phyloP scores from a whole-genome alignment of 2,329 filamentous ascomycete species.

The Helotiales sp. region DNA sequence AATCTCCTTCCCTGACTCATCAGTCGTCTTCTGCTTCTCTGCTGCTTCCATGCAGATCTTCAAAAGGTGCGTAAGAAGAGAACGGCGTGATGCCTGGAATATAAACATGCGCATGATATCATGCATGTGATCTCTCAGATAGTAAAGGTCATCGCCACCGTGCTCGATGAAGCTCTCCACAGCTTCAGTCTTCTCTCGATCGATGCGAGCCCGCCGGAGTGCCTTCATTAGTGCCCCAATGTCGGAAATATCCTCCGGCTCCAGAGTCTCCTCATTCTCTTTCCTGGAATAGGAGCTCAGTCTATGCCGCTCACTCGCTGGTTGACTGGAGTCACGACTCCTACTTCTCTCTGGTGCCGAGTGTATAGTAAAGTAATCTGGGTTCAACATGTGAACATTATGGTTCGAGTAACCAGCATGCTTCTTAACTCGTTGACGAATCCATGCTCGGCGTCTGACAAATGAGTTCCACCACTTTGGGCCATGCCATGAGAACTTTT shows the following conservation, averaged over 20 bases:
- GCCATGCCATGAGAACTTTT: slow-evolving; percentile 79
- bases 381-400: slow-evolving; percentile 66
- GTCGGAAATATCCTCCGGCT: slow-evolving; percentile 56
- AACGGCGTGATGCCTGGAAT: slow-evolving; percentile 82
- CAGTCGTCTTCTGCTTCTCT: slow-evolving; percentile 44
- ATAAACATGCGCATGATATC: slow-evolving; percentile 85
- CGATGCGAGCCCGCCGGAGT: slow-evolving; percentile 72
- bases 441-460: slow-evolving; percentile 87
- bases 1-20: slow-evolving; percentile 37
- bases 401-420: slow-evolving; percentile 38
- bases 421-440: slow-evolving; percentile 74
- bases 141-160: slow-evolving; percentile 71
- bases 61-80: slow-evolving; percentile 71
- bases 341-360: slow-evolving; percentile 46
- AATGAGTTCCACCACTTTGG: slow-evolving; percentile 94
- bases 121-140: slow-evolving; percentile 73
- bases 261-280: slow-evolving; percentile 42
- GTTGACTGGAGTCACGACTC: slow-evolving; percentile 37
- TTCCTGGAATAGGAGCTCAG: slow-evolving; percentile 34
- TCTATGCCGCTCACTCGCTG: slow-evolving; percentile 13
- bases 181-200: slow-evolving; percentile 86
- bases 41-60: slow-evolving; percentile 58
- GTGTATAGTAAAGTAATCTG: slow-evolving; percentile 81
- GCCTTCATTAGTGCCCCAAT: slow-evolving; percentile 63
- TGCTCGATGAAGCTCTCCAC: slow-evolving; percentile 80